Evolutionary conservation across 192 early-diverging fungal species (phyloP), one percentile per base, ranked within the genome.

Genomic region (Umbelopsis ramanniana): DNA sequence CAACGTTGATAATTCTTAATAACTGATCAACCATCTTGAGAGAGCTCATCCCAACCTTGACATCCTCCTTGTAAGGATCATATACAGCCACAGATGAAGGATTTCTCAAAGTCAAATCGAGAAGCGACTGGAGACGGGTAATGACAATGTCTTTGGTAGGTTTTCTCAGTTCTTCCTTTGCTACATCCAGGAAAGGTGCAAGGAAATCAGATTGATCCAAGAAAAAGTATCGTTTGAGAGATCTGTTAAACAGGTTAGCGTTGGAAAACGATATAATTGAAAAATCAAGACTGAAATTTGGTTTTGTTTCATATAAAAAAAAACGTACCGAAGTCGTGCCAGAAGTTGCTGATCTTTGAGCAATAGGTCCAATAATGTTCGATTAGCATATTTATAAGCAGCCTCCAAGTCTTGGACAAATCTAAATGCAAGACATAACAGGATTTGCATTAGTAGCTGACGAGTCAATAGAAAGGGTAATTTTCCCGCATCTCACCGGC

Each of bases 141-240:
- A 93, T 46, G 4, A 89, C 82, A 7, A 97, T 89, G 8, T 92
- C 84, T 23, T 78, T 77, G 29, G 86, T 82, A 11, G 94, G 92
- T 40, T 89, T 85, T 47, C 89, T 86, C n/a, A 97, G 75, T 72
- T 97, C 93, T 15, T 76, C 80, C 21, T 84, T 83, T 15, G 95
- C 95, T 37, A 98, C 81, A 75, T 99, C 98, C 50, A 99, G 74
- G 76, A 99, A 99, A 48, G 96, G 96, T 2, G 90, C 93, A 52
- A 99, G 78, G 73, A 92, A 99, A 74, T 99, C 98, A 0, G 93
- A 93, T 75, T 94, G 93, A 75, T 97, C 94, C 70, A 98, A 84
- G 67, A 99, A 84, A 55, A 97, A 92, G 78, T 95, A 97, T 46
- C 89, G 91, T 81, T 99, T 99, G 24, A 98, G 79, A 5, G 95